These are phyloP conservation scores for Globisporangium spinosum DNA, from an alignment of 352 stramenopile genomes.

Conservation along the genomic window DNA sequence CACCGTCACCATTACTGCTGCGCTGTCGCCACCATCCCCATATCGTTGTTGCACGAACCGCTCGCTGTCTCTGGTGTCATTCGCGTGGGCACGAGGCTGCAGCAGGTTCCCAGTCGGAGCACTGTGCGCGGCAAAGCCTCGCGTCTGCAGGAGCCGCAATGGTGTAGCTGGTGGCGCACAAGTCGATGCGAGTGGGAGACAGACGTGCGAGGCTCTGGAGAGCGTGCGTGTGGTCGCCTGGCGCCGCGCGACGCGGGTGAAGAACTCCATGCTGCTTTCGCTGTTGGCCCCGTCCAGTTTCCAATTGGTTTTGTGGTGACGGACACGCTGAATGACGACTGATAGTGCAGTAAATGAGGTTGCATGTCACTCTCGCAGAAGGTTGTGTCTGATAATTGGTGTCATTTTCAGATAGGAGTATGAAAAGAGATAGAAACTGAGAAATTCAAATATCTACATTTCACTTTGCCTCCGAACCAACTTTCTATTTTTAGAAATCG, in stretches of 20 bases:
- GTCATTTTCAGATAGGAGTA: too few species aligned
- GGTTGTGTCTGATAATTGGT: too few species aligned
- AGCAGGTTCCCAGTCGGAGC: conserved; percentile 3
- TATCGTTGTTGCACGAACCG: not conserved
- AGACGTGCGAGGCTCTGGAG: too few species aligned
- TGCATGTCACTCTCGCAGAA: too few species aligned
- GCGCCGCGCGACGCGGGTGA: conserved; percentile 1
- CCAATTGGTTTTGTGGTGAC: not conserved
- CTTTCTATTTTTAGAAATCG: too few species aligned
- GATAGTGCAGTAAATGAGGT: too few species aligned
- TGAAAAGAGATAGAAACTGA: too few species aligned
- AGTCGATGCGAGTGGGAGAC: not conserved
- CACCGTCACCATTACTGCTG: not conserved
- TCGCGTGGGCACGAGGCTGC: not conserved
- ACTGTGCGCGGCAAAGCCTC: not conserved
- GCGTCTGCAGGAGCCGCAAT: conserved; percentile 1
- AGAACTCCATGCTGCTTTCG: conserved; percentile 9
- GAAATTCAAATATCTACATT: too few species aligned
- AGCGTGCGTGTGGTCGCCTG: not conserved
- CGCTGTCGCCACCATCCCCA: not conserved
- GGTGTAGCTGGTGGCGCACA: not conserved
- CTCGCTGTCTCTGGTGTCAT: not conserved
- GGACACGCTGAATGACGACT: too few species aligned
- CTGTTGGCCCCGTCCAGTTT: not conserved
- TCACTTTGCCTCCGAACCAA: too few species aligned